These are phyloP conservation scores for Gypsophila paniculata DNA, from an alignment of 179 eudicot species.

Conservation along the genomic window DNA sequence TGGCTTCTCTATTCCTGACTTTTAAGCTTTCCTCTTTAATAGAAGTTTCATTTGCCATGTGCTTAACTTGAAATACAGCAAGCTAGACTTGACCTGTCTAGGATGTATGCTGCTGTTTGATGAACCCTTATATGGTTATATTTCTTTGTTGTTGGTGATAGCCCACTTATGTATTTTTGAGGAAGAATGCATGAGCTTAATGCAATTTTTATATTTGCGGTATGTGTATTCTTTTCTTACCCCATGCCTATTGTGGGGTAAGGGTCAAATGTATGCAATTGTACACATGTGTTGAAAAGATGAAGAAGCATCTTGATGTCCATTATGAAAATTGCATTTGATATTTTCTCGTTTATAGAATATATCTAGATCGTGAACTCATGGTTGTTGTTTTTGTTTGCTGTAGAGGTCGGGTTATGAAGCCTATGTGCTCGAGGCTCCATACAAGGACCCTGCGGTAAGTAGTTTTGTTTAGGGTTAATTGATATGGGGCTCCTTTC, in stretches of 20 bases:
- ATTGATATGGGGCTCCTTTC: too few relatives aligned
- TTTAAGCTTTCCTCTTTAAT: slow-evolving; percentile 18
- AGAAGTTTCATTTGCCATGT: slow-evolving; percentile 16
- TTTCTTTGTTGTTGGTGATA: slow-evolving; percentile 12
- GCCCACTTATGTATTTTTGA: slow-evolving; percentile 4
- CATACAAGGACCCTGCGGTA: slow-evolving; percentile 90
- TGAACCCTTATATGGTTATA: background rate
- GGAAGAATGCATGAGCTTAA: slow-evolving; percentile 6
- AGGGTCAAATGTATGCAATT: background rate
- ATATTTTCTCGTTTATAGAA: background rate
- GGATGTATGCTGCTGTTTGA: slow-evolving; percentile 15
- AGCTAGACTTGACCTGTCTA: slow-evolving; percentile 2
- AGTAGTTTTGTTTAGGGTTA: slow-evolving; percentile 28
- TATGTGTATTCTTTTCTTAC: slow-evolving; percentile 8
- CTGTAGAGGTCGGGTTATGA: slow-evolving; percentile 92
- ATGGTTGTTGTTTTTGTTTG: slow-evolving; percentile 22
- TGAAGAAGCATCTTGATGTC: background rate
- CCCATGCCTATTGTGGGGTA: background rate
- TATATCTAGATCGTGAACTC: slow-evolving; percentile 11
- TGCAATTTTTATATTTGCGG: background rate
- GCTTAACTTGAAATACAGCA: slow-evolving; percentile 10
- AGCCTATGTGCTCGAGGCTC: slow-evolving; percentile 81
- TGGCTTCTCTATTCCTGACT: slow-evolving; percentile 11
- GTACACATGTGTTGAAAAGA: background rate
- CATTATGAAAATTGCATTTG: background rate